These are phyloP conservation scores for Solanum medicagineum DNA, from an alignment of 257 asterid genomes.

Conservation along the genomic window DNA sequence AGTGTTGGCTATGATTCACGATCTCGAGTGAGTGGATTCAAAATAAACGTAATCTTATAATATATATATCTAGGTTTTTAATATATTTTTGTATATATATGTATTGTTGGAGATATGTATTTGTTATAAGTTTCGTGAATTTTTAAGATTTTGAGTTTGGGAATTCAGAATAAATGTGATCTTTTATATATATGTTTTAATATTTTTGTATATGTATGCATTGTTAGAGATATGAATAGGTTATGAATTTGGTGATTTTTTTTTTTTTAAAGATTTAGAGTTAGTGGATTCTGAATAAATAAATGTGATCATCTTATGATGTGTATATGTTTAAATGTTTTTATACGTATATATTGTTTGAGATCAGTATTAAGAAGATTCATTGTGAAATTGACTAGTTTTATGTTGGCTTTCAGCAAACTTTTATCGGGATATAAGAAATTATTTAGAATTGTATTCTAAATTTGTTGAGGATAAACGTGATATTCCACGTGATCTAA, in stretches of 20 bases:
- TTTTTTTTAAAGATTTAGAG: not conserved
- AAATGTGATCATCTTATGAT: not conserved
- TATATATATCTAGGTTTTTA: not conserved
- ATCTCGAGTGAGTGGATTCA: not conserved
- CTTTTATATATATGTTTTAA: not conserved
- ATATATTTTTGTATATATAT: not conserved
- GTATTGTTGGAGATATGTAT: not conserved
- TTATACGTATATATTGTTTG: not conserved
- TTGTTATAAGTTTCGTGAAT: not conserved
- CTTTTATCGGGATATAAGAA: no score
- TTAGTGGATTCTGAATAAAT: fast-evolving
- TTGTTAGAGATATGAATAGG: not conserved
- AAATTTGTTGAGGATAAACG: not conserved
- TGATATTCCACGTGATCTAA: not conserved
- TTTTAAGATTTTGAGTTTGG: not conserved
- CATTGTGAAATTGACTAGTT: not conserved
- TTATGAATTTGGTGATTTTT: no score
- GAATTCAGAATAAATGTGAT: not conserved
- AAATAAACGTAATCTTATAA: not conserved
- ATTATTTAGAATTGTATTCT: not conserved
- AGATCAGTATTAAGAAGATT: not conserved
- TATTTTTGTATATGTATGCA: not conserved
- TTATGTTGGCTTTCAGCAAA: no score
- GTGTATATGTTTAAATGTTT: not conserved
- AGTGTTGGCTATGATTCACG: not conserved